Conservation (phyloP, 805 yeast genomes). For the Pichia membranifaciens region DNA sequence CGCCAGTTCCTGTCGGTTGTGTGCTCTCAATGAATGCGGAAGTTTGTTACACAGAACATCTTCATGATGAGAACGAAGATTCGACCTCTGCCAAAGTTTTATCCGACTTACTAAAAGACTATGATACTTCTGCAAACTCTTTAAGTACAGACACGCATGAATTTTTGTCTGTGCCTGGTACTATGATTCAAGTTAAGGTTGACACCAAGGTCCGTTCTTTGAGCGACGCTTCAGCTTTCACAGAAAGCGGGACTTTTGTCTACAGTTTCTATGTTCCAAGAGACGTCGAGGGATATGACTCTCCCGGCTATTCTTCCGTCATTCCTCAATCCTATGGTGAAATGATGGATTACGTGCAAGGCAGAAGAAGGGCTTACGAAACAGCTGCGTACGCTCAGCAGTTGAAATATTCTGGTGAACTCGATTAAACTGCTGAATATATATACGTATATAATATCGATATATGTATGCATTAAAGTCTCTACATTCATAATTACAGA, state of each 20-base stretch:
- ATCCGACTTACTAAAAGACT: slow-evolving; percentile 34
- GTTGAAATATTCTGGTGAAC: slow-evolving; percentile 28
- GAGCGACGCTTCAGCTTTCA: slow-evolving; percentile 44
- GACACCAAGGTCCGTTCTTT: slow-evolving; percentile 71
- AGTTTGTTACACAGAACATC: slow-evolving; percentile 81
- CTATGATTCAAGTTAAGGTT: slow-evolving; percentile 84
- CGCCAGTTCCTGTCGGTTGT: slow-evolving; percentile 95
- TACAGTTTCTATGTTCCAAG: slow-evolving; percentile 83
- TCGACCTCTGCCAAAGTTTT: slow-evolving; percentile 23
- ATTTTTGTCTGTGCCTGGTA: slow-evolving; percentile 71
- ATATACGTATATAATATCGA: too few relatives aligned
- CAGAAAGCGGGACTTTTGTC: slow-evolving; percentile 80
- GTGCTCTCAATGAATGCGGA: slow-evolving; percentile 78
- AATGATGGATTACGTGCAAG: slow-evolving; percentile 88
- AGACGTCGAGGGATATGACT: slow-evolving; percentile 35
- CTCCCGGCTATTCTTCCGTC: slow-evolving; percentile 66
- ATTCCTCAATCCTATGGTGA: slow-evolving; percentile 85
- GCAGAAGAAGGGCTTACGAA: slow-evolving; percentile 82
- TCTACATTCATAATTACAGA: too few relatives aligned
- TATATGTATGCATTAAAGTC: too few relatives aligned
- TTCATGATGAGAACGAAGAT: slow-evolving; percentile 36
- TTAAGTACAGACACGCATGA: slow-evolving; percentile 47
- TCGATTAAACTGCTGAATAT: slow-evolving; percentile 1
- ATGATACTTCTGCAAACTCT: slow-evolving; percentile 53
- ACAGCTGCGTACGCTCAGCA: slow-evolving; percentile 63